Base-by-base conservation (phyloP, 371 early-diverging fungal species). In the Mucor lusitanicus region DNA sequence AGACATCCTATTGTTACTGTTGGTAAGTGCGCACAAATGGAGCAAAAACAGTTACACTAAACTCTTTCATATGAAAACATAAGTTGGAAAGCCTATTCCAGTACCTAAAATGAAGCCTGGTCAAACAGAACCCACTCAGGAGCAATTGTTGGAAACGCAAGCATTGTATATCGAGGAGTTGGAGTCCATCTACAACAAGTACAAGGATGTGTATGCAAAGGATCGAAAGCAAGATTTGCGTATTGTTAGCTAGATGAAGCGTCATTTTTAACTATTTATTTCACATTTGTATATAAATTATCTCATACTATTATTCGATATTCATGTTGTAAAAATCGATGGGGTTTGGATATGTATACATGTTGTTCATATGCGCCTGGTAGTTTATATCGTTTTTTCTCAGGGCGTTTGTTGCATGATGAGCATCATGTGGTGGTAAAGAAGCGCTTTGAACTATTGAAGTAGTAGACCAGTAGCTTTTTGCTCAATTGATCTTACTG, bases 171-270 rank as follows among this genome's bases (percentile, higher is more conserved):
- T 92, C 46, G 71, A 74, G 19, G 85, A 79, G 55, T 71, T 97
- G 27, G 59, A 86, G 35, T 73, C 69, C 3, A 75, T 92, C 7
- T 92, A 88, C 70, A 75, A 88, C 40, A 76, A 85, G 33, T 89
- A 90, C 78, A 90, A 91, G 71, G 90, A 93, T 57, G 67, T 81
- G 35, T 93, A 90, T 48, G 91, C 88, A 7, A 75, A 72, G 28
- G 79, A 81, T 69, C 75, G 88, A 42, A 83, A 72, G 9, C 79
- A 78, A 65, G 88, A 86, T 30, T 37, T 71, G 27, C 56, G 62
- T 7, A 70, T 70, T 33, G 27, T 70, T 1, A 48, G 30, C 30
- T 67, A 67, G 55, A 2, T 40, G 50, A 25, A 25, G 33, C 13
- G 19, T 21, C 19, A 37, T 59, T 25, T 59, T 12, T 54, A 32